Base-by-base conservation (phyloP, 345 rosid genomes). In the Brassica rapa region DNA sequence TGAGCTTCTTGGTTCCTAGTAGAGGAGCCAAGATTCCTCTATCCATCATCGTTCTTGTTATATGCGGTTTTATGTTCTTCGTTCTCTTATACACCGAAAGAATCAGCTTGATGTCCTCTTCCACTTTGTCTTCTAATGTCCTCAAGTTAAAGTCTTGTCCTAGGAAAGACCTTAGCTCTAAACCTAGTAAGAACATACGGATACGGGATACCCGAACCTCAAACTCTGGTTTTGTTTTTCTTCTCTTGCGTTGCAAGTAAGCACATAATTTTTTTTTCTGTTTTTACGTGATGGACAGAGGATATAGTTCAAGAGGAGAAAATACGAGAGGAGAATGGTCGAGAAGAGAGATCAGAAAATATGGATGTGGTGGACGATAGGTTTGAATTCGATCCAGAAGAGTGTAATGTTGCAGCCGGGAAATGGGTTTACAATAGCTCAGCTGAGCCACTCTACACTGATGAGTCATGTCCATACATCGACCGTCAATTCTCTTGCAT, bases 361-460 rank as follows among this genome's bases (percentile, higher is more conserved):
- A 46, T 82, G 0, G 92, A 86, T 24, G 62, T 56, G 4, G 60
- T 89, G 6, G 97, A 92, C 67, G 98, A 94, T 32, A 86, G 89
- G 82, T 92, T 91, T 46, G 97, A 94, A 70, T 94, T 90, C 30
- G 95, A 94, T 72, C 88, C 92, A 0, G 97, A 92, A 76, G 97
- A 94, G 66, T 94, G 97, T 80, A 83, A 86, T 24, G 87, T 94
- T 8, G 87, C 83, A 15, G 79, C 78, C 0, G 98, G 98, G 15
- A 91, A 88, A 68, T 94, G 97, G 98, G 90, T 88, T 57, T 92
- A 82, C 73, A 89, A 91, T 76, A 81, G 84, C 62, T 82, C 92
- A n/a, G 65, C 73, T 16, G 76, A 83, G 86, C 97, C 97, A 33
- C 63, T 92, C 12, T 94, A 94, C 80, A 79, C 95, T 4, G 98